Evolutionary conservation across 1,284 basidiomycete genomes (phyloP), one percentile per base, ranked within the genome.

Genomic region (Naganishia cerealis): DNA sequence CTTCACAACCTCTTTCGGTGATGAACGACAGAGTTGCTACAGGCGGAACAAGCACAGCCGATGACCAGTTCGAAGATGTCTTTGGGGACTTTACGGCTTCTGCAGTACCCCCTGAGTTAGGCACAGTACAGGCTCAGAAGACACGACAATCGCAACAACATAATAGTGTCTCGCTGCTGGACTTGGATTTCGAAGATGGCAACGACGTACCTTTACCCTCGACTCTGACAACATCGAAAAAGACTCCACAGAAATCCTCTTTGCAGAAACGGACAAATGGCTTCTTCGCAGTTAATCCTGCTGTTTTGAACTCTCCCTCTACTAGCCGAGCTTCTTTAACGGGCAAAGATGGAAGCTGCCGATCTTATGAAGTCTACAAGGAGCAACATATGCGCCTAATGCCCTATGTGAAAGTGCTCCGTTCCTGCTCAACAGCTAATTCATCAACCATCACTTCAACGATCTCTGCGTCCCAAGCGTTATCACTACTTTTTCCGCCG

Each of bases 41-140:
- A 38, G 33, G 21, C 65, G 53, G 36, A 36, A 24, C 43, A 50
- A 46, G 40, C 33, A 39, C 36, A 16, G 72, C 83, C 2, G 84
- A 87, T 7, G 86, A 82, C 48, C 80, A 79, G 46, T 75, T 81
- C 53, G 87, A 92, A 67, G 91, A 95, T 72, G 94, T 94, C 46
- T 98, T 97, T 82, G 94, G 93, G 0, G 93, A 95, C 76, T 95
- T 87, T 53, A 77, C 85, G 55, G 72, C 57, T 39, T 26, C 13
- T 42, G 76, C 82, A 0, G 77, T 80, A 0, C 73, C 79, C 8
- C 84, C 83, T 39, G 84, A 86, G 69, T 83, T 87, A 75, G 85
- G 85, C 18, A 83, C 87, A 71, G 86, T 88, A 72, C 87, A 16
- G 86, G 13, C 29, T 29, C 42, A 29, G 3, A 50, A 57, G 36